Evolutionary conservation across 306 rosid species (phyloP).

Genomic region (Benincasa hispida): DNA sequence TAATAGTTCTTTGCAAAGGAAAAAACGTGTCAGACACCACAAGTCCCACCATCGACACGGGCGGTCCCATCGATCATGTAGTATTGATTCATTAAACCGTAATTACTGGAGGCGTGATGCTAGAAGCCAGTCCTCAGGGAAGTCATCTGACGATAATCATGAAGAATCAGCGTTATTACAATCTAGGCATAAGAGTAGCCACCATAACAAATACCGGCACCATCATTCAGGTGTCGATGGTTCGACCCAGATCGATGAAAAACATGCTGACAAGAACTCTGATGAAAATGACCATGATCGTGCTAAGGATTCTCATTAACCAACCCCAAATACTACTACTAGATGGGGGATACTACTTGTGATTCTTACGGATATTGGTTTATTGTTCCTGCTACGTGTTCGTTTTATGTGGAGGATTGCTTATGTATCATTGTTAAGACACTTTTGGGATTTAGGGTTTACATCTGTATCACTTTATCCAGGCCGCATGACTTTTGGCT

Average conservation of each 20-base stretch:
- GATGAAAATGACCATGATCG: background rate
- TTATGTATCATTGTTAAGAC: background rate
- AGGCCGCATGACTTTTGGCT: background rate
- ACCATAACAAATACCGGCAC: slow-evolving; percentile 20
- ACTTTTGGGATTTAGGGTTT: background rate
- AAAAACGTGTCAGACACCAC: slow-evolving; percentile 31
- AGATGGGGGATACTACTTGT: background rate
- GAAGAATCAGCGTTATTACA: slow-evolving; percentile 23
- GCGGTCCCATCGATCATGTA: slow-evolving; percentile 18
- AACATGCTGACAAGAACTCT: background rate
- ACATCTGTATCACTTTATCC: background rate
- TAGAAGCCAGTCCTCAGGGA: slow-evolving; percentile 35
- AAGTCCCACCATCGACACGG: slow-evolving; percentile 26
- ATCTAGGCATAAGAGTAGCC: slow-evolving; percentile 24
- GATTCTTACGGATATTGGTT: background rate
- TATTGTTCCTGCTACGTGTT: background rate
- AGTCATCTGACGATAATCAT: slow-evolving; percentile 38
- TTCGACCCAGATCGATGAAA: background rate
- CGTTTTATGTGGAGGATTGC: background rate
- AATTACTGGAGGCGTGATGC: slow-evolving; percentile 9
- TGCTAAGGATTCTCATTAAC: background rate
- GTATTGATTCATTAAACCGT: slow-evolving; percentile 41
- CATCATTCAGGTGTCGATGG: slow-evolving; percentile 15
- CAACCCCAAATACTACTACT: background rate
- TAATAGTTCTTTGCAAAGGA: slow-evolving; percentile 22